These are phyloP conservation scores for Kingdonia uniflora DNA, from an alignment of 164 flowering plant species.

Conservation along the genomic window DNA sequence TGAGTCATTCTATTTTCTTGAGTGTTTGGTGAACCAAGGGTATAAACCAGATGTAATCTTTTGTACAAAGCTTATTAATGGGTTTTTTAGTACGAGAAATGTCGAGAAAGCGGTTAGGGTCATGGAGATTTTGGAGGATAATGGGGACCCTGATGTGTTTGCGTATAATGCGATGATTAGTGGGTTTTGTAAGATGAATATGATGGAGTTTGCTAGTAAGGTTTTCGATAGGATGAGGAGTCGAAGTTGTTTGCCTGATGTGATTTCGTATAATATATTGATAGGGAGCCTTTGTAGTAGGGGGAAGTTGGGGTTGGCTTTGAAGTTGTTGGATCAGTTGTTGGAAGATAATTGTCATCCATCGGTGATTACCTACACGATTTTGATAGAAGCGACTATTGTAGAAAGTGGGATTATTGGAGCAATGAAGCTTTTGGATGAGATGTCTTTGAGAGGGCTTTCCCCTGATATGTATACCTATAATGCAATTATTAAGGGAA, in stretches of 20 bases:
- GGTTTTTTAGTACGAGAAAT: slow-evolving; percentile 39
- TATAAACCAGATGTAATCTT: slow-evolving; percentile 60
- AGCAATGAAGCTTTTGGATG: slow-evolving; percentile 59
- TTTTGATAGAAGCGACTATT: slow-evolving; percentile 63
- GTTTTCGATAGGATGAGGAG: slow-evolving; percentile 42
- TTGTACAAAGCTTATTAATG: slow-evolving; percentile 75
- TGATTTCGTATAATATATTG: slow-evolving; percentile 71
- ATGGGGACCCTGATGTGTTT: slow-evolving; percentile 59
- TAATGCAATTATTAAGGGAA: slow-evolving; percentile 61
- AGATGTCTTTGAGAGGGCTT: slow-evolving; percentile 53
- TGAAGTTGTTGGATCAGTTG: slow-evolving; percentile 47
- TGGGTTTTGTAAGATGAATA: slow-evolving; percentile 60
- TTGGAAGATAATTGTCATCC: slow-evolving; percentile 49
- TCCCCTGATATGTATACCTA: slow-evolving; percentile 58
- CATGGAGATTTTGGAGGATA: slow-evolving; percentile 51
- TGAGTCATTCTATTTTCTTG: slow-evolving; percentile 60
- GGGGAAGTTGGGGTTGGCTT: slow-evolving; percentile 49
- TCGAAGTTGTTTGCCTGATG: slow-evolving; percentile 49
- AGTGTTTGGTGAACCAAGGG: slow-evolving; percentile 48
- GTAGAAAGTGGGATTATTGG: slow-evolving; percentile 37
- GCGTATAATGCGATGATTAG: slow-evolving; percentile 66
- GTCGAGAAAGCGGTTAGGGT: slow-evolving; percentile 48
- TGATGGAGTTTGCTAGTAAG: slow-evolving; percentile 33
- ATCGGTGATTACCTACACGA: slow-evolving; percentile 65
- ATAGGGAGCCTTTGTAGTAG: slow-evolving; percentile 68